phyloP scores from a whole-genome alignment of 2,329 filamentous ascomycete genomes.

The Claviceps arundinis region DNA sequence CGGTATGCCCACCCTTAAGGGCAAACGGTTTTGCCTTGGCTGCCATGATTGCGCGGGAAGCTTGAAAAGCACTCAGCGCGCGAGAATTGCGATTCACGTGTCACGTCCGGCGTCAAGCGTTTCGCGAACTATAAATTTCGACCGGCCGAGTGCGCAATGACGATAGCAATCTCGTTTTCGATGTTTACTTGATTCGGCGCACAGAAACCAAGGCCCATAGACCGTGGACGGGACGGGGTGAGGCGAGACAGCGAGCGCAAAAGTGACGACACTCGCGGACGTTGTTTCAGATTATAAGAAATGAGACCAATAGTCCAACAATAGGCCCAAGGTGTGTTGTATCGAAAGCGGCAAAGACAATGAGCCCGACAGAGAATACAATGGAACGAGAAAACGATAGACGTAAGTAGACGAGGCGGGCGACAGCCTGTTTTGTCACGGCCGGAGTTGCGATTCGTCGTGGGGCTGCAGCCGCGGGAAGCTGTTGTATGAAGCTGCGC shows the following conservation, averaged over 20 bases:
- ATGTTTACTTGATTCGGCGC: slow-evolving; percentile 8
- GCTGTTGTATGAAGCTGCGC: not conserved
- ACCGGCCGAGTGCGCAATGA: not conserved
- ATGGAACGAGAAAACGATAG: not conserved
- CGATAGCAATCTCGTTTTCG: not conserved
- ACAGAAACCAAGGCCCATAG: too few relatives aligned
- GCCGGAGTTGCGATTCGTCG: slow-evolving; percentile 2
- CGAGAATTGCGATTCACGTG: not conserved
- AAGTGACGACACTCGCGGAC: not conserved
- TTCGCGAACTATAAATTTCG: not conserved
- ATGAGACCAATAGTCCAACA: not conserved
- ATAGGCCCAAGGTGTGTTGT: not conserved
- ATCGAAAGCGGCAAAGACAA: slow-evolving; percentile 1
- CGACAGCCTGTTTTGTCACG: slow-evolving; percentile 6
- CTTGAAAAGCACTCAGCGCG: not conserved
- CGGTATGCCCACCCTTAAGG: slow-evolving; percentile 60
- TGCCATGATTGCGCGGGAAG: slow-evolving; percentile 26
- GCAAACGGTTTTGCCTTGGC: slow-evolving; percentile 40
- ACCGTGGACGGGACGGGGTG: too few relatives aligned
- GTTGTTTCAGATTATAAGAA: not conserved
- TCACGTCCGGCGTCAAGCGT: slow-evolving; percentile 2
- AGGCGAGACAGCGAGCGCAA: not conserved
- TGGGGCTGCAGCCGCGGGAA: slow-evolving; percentile 1
- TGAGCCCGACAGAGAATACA: not conserved
- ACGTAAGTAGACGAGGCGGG: slow-evolving; percentile 1